Conservation (phyloP, 352 stramenopile species). For the Pilasporangium apinafurcum region DNA sequence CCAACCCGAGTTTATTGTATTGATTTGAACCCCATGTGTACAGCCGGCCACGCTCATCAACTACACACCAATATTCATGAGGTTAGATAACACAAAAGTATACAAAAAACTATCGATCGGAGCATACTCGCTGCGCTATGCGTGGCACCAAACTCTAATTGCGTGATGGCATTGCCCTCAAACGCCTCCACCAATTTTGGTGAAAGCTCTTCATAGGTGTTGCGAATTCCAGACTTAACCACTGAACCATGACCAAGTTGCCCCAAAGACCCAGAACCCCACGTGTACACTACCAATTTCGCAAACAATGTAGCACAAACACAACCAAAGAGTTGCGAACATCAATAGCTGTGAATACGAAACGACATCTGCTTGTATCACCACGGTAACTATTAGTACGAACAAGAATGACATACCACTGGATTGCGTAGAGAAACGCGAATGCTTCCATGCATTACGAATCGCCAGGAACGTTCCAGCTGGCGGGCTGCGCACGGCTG, state of each 20-base stretch:
- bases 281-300: constrained; percentile 55
- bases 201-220: constrained; percentile 77
- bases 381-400: neutral
- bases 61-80: too few relatives aligned
- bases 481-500: constrained; percentile 4
- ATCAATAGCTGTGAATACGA: neutral
- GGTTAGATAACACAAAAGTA: constrained; percentile 1
- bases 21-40: constrained; percentile 89
- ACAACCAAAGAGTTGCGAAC: neutral
- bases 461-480: constrained; percentile 13
- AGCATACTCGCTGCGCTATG: constrained; percentile 77
- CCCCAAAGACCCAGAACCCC: constrained; percentile 80
- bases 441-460: constrained; percentile 11
- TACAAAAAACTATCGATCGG: constrained; percentile 1
- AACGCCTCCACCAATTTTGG: constrained; percentile 69
- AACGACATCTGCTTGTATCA: neutral
- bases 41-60: constrained; percentile 61
- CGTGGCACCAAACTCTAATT: constrained; percentile 68
- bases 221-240: constrained; percentile 81
- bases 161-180: constrained; percentile 49
- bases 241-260: constrained; percentile 78
- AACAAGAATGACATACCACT: constrained; percentile 31
- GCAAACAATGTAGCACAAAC: neutral
- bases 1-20: constrained; percentile 78
- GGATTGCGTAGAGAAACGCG: constrained; percentile 49